Percentiles rank a stretch among this genome's conserved stretches.
Conservation (phyloP, 495 filamentous ascomycete genomes). For the Pseudevernia furfuracea region DNA sequence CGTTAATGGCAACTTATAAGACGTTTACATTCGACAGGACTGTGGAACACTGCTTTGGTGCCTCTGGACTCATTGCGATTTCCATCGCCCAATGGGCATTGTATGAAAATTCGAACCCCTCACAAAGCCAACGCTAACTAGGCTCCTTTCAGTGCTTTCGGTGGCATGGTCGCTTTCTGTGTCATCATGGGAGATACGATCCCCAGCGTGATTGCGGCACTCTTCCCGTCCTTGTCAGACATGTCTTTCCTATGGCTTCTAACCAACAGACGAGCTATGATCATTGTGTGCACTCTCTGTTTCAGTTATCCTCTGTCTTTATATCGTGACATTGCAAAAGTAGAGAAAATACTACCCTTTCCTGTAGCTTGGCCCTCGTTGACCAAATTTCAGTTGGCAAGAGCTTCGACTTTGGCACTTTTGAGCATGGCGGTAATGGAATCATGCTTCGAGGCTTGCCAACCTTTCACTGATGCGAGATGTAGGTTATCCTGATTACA, state of each 20-base stretch:
- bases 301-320: conserved; percentile 88
- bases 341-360: conserved; percentile 32
- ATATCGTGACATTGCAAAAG: conserved; percentile 96
- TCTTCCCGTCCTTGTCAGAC: conserved; percentile 69
- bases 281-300: conserved; percentile 73
- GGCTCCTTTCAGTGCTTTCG: conserved; percentile 59
- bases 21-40: conserved; percentile 37
- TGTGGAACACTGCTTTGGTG: conserved; percentile 88
- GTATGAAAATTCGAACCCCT: conserved; percentile 30
- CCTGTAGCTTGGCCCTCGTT: conserved; percentile 22
- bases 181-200: conserved; percentile 96
- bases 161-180: conserved; percentile 96
- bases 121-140: conserved; percentile 12
- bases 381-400: conserved; percentile 61
- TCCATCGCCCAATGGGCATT: conserved; percentile 92
- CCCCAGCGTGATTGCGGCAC: conserved; percentile 72
- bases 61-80: conserved; percentile 79
- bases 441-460: neutral
- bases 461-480: neutral
- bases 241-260: conserved; percentile 73
- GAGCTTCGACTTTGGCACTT: conserved; percentile 85
- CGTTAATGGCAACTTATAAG: neutral
- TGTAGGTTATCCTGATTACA: conserved; percentile 59
- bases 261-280: conserved; percentile 71
- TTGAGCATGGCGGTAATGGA: conserved; percentile 68